Percentiles rank a stretch among this genome's conserved stretches.
Conservation (phyloP, 208 protist species). For the Trichomonas vaginalis region DNA sequence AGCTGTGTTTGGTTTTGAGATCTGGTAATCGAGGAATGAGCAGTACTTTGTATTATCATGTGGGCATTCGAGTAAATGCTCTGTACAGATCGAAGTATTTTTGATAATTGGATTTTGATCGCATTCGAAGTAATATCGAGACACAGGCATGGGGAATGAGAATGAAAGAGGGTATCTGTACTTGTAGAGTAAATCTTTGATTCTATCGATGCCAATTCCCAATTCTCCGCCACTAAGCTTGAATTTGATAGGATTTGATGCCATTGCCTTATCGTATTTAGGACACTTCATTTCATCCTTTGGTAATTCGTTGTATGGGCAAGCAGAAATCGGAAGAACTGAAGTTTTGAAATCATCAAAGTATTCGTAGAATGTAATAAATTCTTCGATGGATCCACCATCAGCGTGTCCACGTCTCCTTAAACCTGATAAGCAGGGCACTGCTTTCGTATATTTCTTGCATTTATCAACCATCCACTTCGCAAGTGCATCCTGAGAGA, state of each 20-base stretch:
- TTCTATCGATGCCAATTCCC: neutral
- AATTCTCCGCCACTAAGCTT: neutral
- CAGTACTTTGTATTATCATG: neutral
- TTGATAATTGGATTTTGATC: neutral
- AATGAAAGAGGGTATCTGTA: neutral
- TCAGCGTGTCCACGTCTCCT: neutral
- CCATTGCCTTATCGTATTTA: neutral
- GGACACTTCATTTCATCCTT: neutral
- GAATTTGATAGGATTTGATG: neutral
- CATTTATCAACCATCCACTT: neutral
- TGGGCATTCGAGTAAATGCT: neutral
- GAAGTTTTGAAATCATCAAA: neutral
- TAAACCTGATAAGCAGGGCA: neutral
- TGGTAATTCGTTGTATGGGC: neutral
- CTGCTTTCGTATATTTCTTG: neutral
- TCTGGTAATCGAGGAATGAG: neutral
- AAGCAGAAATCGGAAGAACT: neutral
- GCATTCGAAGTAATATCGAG: neutral
- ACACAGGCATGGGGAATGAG: neutral
- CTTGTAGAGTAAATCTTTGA: neutral
- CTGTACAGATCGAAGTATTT: neutral
- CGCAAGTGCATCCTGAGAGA: neutral
- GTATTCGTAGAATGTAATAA: neutral
- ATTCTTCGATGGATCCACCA: neutral
- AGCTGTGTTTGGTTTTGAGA: neutral